phyloP scores from a whole-genome alignment of 2,329 filamentous ascomycete genomes.

The Phyllosticta citrichinensis region DNA sequence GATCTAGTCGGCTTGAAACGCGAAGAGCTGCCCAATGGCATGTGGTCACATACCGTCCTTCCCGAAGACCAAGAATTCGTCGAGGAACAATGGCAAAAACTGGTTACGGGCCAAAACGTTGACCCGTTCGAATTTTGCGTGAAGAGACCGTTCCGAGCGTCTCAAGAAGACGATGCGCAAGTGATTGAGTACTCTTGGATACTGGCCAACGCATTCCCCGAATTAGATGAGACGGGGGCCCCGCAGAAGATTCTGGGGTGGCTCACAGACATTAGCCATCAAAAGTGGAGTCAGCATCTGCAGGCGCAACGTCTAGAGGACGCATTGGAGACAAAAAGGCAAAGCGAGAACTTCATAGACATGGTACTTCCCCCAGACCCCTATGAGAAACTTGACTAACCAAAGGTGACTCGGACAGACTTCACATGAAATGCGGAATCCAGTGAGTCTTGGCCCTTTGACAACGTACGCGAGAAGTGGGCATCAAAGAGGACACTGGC shows the following conservation, averaged over 20 bases:
- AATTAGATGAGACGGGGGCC: slow-evolving; percentile 20
- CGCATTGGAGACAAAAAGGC: slow-evolving; percentile 26
- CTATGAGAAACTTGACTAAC: not conserved
- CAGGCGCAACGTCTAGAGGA: slow-evolving; percentile 23
- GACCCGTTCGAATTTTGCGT: slow-evolving; percentile 8
- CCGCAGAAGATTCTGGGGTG: slow-evolving; percentile 22
- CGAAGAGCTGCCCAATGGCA: not conserved
- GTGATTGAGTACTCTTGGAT: slow-evolving; percentile 16
- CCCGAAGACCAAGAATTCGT: slow-evolving; percentile 4
- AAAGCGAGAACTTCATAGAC: slow-evolving; percentile 29
- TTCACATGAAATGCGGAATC: slow-evolving; percentile 9
- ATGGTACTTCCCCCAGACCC: slow-evolving; percentile 13
- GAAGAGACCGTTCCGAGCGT: not conserved
- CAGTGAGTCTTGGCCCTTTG: not conserved
- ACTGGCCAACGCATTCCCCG: slow-evolving; percentile 22
- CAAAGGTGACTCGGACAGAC: not conserved
- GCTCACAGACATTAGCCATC: slow-evolving; percentile 24
- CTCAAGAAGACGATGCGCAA: not conserved
- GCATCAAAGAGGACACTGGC: too few relatives aligned
- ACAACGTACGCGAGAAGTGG: too few relatives aligned
- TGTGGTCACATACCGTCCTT: slow-evolving; percentile 1
- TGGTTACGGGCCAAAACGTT: not conserved
- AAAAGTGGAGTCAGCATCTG: slow-evolving; percentile 22
- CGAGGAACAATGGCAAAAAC: slow-evolving; percentile 3
- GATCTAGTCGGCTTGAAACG: slow-evolving; percentile 5